phyloP scores from a whole-genome alignment of 2,329 filamentous ascomycete species.

The Botrytis elliptica region DNA sequence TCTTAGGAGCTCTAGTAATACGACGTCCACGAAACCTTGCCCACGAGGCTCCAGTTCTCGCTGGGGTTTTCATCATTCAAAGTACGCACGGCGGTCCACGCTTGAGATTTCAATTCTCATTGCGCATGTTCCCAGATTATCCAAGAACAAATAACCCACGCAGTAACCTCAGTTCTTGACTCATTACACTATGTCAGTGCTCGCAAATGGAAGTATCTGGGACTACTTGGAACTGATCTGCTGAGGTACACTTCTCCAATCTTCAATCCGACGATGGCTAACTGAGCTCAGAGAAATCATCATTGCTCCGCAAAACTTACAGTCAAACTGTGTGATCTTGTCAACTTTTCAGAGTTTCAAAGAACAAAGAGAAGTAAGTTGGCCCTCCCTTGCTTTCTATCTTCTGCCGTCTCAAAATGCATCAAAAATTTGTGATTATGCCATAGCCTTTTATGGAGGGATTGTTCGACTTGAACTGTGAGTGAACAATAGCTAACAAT shows the following conservation, averaged over 20 bases:
- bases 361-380: neutral
- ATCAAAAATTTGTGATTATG: neutral
- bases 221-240: neutral
- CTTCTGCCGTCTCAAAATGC: neutral
- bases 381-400: neutral
- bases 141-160: neutral
- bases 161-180: neutral
- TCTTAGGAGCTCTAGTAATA: neutral
- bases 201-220: neutral
- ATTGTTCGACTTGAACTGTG: neutral
- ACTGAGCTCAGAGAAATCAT: conserved; percentile 12
- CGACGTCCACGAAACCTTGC: neutral
- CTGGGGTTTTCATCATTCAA: neutral
- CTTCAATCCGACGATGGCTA: neutral
- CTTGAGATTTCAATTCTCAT: neutral
- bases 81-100: neutral
- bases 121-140: neutral
- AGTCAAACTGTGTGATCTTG: neutral
- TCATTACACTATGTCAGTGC: neutral
- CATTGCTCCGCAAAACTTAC: neutral
- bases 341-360: neutral
- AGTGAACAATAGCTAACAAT: neutral
- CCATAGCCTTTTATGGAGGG: neutral
- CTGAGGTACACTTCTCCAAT: neutral
- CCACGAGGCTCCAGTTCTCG: neutral